These are phyloP conservation scores for Bryum argenteum DNA, from an alignment of 225 moss, liverwort and hornwort genomes.

Conservation along the genomic window DNA sequence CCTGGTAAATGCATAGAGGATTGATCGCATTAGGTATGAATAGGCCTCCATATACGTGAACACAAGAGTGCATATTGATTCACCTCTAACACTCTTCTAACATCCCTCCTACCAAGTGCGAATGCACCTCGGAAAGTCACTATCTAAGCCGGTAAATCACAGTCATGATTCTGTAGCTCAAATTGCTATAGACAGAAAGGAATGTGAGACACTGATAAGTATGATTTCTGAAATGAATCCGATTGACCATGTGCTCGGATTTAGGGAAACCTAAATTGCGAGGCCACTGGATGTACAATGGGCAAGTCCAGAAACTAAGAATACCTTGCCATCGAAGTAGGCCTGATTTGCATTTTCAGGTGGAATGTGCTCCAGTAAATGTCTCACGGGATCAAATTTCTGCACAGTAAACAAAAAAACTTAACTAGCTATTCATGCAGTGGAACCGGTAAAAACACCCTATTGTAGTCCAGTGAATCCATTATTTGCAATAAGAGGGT, in stretches of 20 bases:
- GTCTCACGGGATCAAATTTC: constrained; percentile 86
- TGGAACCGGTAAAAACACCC: neutral
- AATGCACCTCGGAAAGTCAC: neutral
- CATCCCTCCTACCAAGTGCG: neutral
- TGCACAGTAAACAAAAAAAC: constrained; percentile 29
- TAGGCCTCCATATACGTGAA: neutral
- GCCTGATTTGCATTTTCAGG: constrained; percentile 68
- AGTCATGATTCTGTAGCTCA: constrained; percentile 1
- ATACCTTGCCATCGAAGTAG: constrained; percentile 89
- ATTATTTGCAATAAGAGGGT: neutral
- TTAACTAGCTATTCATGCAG: neutral
- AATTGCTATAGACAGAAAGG: neutral
- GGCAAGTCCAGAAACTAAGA: neutral
- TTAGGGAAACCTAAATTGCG: no score
- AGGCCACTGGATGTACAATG: neutral
- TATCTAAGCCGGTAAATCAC: neutral
- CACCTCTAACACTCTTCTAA: constrained; percentile 2
- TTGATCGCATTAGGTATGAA: neutral
- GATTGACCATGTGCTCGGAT: neutral
- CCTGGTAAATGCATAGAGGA: neutral
- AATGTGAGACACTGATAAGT: constrained; percentile 9
- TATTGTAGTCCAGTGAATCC: neutral
- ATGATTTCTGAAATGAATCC: neutral
- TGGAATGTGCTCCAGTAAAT: constrained; percentile 85
- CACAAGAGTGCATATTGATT: neutral